Conservation (phyloP, 1,139 yeast species). For the Zhuliangozyma blackwelliae region DNA sequence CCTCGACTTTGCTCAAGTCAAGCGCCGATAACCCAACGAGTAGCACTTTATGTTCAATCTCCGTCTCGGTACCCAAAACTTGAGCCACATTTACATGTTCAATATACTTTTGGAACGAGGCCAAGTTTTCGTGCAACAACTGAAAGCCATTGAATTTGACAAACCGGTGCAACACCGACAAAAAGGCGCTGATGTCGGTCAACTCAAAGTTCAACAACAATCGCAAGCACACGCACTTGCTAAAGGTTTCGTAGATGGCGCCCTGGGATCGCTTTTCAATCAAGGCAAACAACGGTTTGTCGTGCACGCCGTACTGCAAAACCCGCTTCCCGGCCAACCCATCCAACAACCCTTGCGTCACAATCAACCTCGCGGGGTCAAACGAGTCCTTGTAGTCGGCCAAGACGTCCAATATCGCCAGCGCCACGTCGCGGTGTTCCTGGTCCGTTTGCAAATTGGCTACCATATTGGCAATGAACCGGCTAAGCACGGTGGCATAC, state of each 20-base stretch:
- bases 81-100: neutral
- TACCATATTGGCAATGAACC: conserved; percentile 47
- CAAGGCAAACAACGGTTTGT: conserved; percentile 32
- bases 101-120: conserved; percentile 10
- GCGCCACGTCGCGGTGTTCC: conserved; percentile 17
- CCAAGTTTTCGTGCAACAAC: conserved; percentile 32
- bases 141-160: conserved; percentile 36
- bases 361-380: conserved; percentile 69
- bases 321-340: conserved; percentile 39
- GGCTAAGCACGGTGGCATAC: conserved; percentile 51
- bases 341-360: conserved; percentile 51
- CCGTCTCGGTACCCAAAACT: neutral
- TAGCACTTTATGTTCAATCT: conserved; percentile 7
- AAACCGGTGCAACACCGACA: conserved; percentile 35
- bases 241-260: conserved; percentile 44
- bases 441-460: conserved; percentile 26
- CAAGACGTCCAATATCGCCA: conserved; percentile 42
- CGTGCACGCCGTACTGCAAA: conserved; percentile 27
- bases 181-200: conserved; percentile 16
- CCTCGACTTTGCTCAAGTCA: neutral
- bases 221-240: conserved; percentile 49
- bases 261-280: conserved; percentile 61
- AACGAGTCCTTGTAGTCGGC: conserved; percentile 48
- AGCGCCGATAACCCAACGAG: conserved; percentile 2
- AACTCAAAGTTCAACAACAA: conserved; percentile 33